Base-by-base conservation (phyloP, 441 rosid species). In the Pelargonium fulgidum region DNA sequence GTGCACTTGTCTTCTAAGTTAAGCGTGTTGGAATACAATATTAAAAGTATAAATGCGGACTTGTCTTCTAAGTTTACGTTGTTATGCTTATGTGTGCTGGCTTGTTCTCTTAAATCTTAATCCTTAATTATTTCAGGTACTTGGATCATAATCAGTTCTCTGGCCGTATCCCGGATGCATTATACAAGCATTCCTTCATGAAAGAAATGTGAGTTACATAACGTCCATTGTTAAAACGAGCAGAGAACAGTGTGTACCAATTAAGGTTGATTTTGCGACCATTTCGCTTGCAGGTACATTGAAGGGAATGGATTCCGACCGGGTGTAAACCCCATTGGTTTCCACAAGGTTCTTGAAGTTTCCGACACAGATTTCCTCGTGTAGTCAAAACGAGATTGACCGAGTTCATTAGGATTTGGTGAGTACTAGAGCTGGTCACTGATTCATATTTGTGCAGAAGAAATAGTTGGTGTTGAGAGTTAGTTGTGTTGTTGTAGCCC, bases 101-200 rank as follows among this genome's bases (percentile, higher is more conserved):
- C 36, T 3, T 29, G 36, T 29, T 29, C 36, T 61, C 26, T 61
- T 29, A 29, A 29, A 3, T 61, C 26, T 61, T 29, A 29, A 29
- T 29, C 6, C 36, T 29, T 29, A 29, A 29, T 29, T 29, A 72
- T 75, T 72, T 70, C 85, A 86, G 93, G 84, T 86, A 90, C 84
- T 75, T 90, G 81, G 96, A 92, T 76, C 89, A 87, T 84, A 89
- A 88, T 77, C 94, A 85, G 70, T 88, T 86, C 67, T 76, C 87
- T 0, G 94, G 91, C 67, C 82, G 91, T 70, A 85, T 88, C 56
- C 86, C 89, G 1, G 87, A 81, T 67, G 82, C 84, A 45, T 82
- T 85, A 74, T 88, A 88, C 76, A 86, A 82, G 67, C 92, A 86
- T 64, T 87, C 82, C 13, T 84, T 70, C 80, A 81, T 89, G 75